Conservation (phyloP, 2,329 filamentous ascomycete genomes). For the Ophiostoma pallidulum region DNA sequence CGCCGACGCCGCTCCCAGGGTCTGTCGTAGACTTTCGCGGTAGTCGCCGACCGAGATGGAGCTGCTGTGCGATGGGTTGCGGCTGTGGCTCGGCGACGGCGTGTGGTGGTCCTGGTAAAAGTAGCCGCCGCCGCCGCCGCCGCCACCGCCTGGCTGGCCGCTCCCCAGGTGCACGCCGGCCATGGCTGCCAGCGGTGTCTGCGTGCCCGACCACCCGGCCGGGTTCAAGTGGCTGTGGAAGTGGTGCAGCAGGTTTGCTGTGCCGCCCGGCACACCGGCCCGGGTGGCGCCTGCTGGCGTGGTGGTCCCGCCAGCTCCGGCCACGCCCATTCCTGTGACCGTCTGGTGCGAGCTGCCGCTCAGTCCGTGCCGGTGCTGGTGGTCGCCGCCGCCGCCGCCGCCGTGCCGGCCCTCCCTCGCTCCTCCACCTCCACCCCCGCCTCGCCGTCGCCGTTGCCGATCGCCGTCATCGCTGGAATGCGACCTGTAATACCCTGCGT, state of each 20-base stretch:
- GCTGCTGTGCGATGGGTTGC: constrained; percentile 23
- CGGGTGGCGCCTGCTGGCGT: neutral
- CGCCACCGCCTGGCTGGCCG: constrained; percentile 33
- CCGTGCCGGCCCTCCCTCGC: constrained; percentile 25
- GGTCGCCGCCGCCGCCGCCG: constrained; percentile 27
- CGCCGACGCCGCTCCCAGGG: constrained; percentile 19
- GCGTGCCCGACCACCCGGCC: constrained; percentile 58
- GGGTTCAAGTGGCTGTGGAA: constrained; percentile 69
- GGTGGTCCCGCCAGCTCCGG: constrained; percentile 51
- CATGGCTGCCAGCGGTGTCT: constrained; percentile 71
- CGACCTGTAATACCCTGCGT: too few species aligned
- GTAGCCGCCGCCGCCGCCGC: constrained; percentile 11
- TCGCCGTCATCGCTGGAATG: too few species aligned
- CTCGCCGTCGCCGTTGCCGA: constrained; percentile 15
- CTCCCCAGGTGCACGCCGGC: constrained; percentile 57
- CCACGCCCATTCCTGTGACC: constrained; percentile 38
- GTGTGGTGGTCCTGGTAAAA: constrained; percentile 5
- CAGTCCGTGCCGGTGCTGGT: constrained; percentile 22
- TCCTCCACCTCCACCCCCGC: constrained; percentile 18
- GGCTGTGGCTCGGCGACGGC: constrained; percentile 18
- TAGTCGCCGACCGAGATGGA: constrained; percentile 24
- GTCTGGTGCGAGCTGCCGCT: constrained; percentile 21
- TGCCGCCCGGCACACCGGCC: constrained; percentile 58
- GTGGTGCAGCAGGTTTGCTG: constrained; percentile 64
- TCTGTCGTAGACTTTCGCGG: constrained; percentile 8